phyloP scores from a whole-genome alignment of 1,139 yeast species.

The Pichia sp. region DNA sequence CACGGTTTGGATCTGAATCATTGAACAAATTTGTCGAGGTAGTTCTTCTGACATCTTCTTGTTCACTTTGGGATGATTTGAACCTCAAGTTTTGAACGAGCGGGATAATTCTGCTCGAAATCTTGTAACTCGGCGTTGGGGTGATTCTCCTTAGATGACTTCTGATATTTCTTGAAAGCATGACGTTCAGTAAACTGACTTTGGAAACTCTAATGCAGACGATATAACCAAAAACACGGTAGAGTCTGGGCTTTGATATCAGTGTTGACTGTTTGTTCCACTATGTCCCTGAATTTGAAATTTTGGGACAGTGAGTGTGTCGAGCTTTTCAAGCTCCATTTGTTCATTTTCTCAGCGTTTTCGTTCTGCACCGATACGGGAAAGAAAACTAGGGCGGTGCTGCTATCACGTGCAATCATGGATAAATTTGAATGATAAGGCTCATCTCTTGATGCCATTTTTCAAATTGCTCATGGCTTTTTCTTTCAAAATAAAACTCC shows the following conservation, averaged over 20 bases:
- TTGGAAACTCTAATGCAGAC: too few relatives aligned
- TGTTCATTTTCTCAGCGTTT: neutral
- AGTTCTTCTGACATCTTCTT: conserved; percentile 3
- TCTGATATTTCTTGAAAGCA: conserved; percentile 14
- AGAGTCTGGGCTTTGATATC: too few relatives aligned
- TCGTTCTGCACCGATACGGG: conserved; percentile 5
- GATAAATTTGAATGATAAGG: neutral
- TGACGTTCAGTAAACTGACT: too few relatives aligned
- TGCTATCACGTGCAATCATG: neutral
- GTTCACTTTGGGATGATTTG: conserved; percentile 6
- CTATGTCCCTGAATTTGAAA: too few relatives aligned
- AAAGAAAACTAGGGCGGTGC: neutral
- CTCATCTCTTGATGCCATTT: neutral
- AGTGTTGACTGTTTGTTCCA: too few relatives aligned
- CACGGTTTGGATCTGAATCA: conserved; percentile 58
- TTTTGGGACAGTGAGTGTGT: too few relatives aligned
- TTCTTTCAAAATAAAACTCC: too few relatives aligned
- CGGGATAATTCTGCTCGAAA: neutral
- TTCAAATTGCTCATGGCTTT: too few relatives aligned
- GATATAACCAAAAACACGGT: neutral
- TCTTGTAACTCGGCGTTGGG: neutral
- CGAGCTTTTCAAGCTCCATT: too few relatives aligned
- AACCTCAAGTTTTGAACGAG: conserved; percentile 10
- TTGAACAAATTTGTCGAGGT: conserved; percentile 18
- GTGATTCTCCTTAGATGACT: conserved; percentile 1